Conservation (phyloP, 371 early-diverging fungal genomes). For the Apophysomyces ossiformis region DNA sequence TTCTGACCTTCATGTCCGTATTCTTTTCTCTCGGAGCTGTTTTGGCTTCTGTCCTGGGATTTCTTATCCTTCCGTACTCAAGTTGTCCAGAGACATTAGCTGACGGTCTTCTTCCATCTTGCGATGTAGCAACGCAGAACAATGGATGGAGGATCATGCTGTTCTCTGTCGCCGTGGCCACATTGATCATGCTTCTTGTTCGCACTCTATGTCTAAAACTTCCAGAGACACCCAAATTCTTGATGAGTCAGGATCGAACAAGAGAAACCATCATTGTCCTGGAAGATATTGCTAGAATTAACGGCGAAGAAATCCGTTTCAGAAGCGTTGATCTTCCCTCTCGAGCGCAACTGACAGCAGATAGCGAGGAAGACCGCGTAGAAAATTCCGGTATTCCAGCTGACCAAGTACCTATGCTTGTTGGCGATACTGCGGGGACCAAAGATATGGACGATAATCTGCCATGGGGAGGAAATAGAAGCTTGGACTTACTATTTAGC, state of each 20-base stretch:
- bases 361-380: conserved; percentile 3
- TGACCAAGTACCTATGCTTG: conserved; percentile 11
- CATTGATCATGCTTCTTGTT: conserved; percentile 71
- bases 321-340: conserved; percentile 32
- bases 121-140: conserved; percentile 63
- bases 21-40: conserved; percentile 88
- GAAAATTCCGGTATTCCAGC: conserved; percentile 4
- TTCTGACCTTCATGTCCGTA: conserved; percentile 83
- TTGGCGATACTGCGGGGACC: background rate
- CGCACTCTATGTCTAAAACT: conserved; percentile 70
- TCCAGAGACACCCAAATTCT: conserved; percentile 83
- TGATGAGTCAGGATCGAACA: conserved; percentile 67
- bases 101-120: conserved; percentile 34
- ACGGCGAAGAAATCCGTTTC: conserved; percentile 55
- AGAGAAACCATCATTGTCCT: conserved; percentile 79
- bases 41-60: conserved; percentile 70
- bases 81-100: conserved; percentile 64
- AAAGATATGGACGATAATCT: conserved; percentile 4
- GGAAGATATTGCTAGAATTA: conserved; percentile 73
- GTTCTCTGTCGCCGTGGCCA: conserved; percentile 57
- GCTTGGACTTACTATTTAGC: conserved; percentile 40
- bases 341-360: background rate
- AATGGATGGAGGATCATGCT: conserved; percentile 83
- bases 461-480: background rate
- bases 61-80: conserved; percentile 63